Base-by-base conservation (phyloP, 805 yeast species). In the Ogataea philodendri region DNA sequence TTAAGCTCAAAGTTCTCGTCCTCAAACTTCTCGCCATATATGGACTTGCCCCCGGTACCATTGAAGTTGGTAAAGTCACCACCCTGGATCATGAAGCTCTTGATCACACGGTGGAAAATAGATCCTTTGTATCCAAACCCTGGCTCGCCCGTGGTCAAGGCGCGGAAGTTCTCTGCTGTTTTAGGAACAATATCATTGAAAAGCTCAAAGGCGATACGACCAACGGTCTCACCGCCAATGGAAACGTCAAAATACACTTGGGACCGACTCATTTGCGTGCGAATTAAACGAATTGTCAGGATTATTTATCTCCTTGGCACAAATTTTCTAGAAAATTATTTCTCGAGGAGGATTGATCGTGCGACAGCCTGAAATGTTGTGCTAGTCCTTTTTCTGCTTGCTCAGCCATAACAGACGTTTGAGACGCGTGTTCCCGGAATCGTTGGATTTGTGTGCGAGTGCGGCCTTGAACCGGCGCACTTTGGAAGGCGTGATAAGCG, bases 71-170 rank as follows among this genome's bases (percentile, higher is more conserved):
- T 81, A 63, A 87, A 88, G 58, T 88, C 96, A 50, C 96, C 96
- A 59, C 96, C 96, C 66, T 88, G 97, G 51, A 85, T 74, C 97
- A 88, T 88, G 55, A 88, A 88, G 40, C 76, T 76, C 57, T 81
- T 78, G 61, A 90, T 93, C 22, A 93, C 85, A 44, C 98, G 75
- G 65, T 90, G 98, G 71, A 90, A 90, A n/a, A 70, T 62, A n/a
- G 94, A 82, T 14, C 86, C 86, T 60, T 86, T 84, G 70, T 79
- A 93, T 10, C 81, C 78, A 7, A 59, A 57, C 21, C 94, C 95
- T 52, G 81, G 79, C 56, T 86, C 95, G 16, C 97, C 97, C 25
- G 95, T 82, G 62, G 95, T 82, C 38, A 90, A 66, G 4, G 90
- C 87, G 42, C 87, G 73, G 70, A 89, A 89, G 65, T 89, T 89